Conservation (phyloP, 108 stramenopile species). For the Stephanodiscus triporus region DNA sequence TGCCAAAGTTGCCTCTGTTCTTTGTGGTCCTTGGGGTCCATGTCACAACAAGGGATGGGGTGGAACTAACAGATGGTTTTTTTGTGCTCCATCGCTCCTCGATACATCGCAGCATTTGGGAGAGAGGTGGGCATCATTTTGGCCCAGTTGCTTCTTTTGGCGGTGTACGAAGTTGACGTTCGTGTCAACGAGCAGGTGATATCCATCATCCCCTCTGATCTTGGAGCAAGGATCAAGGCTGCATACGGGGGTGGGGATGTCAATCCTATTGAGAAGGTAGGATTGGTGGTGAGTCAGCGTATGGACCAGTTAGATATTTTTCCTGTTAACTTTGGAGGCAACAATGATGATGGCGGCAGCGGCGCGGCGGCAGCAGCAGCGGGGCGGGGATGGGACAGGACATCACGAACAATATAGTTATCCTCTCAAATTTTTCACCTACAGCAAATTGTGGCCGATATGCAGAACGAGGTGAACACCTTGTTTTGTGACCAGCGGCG, state of each 20-base stretch:
- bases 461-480: background rate
- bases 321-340: slow-evolving; percentile 7
- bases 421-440: background rate
- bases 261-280: slow-evolving; percentile 5
- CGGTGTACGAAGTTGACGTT: no score
- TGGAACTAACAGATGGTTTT: no score
- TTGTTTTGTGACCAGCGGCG: background rate
- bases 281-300: background rate
- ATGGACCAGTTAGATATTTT: background rate
- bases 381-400: background rate
- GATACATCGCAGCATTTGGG: no score
- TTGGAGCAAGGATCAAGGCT: no score
- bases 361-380: background rate
- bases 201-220: no score
- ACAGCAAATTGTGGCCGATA: background rate
- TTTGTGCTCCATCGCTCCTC: no score
- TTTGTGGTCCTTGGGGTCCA: slow-evolving; percentile 11
- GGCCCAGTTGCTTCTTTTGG: no score
- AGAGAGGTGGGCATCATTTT: no score
- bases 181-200: no score
- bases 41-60: background rate
- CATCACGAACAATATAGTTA: background rate
- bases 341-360: background rate
- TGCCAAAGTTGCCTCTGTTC: background rate
- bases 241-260: background rate